These are phyloP conservation scores for Elsinoe batatas DNA, from an alignment of 2,329 filamentous ascomycete species.

Conservation along the genomic window DNA sequence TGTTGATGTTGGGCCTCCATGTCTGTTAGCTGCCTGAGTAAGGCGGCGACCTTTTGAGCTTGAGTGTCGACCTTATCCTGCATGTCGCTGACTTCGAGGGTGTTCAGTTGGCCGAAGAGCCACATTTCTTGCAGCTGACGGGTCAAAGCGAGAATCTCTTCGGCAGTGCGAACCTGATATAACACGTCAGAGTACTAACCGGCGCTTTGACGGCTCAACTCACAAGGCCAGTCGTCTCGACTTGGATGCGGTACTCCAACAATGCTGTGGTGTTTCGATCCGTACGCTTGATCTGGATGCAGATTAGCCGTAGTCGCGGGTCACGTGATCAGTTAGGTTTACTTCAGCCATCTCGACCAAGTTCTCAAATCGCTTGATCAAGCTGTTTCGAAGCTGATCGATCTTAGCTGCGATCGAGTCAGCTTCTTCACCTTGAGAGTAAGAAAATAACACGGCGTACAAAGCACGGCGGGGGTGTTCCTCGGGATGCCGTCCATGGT, in stretches of 20 bases:
- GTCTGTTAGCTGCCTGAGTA: constrained; percentile 7
- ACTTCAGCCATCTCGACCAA: constrained; percentile 46
- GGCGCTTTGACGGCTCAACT: too few relatives aligned
- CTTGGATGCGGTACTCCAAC: constrained; percentile 48
- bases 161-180: constrained; percentile 47
- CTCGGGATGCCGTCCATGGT: constrained; percentile 33
- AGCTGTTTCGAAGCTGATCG: constrained; percentile 30
- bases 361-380: constrained; percentile 45
- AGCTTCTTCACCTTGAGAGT: background rate
- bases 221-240: constrained; percentile 50
- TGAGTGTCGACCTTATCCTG: constrained; percentile 23
- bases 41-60: background rate
- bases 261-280: constrained; percentile 48
- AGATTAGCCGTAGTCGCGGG: background rate
- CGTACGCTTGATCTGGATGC: constrained; percentile 36
- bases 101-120: constrained; percentile 56
- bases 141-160: constrained; percentile 52
- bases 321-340: constrained; percentile 10
- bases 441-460: constrained; percentile 18
- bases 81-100: constrained; percentile 36
- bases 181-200: background rate
- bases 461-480: constrained; percentile 32
- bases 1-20: background rate
- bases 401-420: constrained; percentile 27
- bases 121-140: constrained; percentile 56